Conservation (phyloP, 2,329 filamentous ascomycete species). For the Claviceps pazoutovae region DNA sequence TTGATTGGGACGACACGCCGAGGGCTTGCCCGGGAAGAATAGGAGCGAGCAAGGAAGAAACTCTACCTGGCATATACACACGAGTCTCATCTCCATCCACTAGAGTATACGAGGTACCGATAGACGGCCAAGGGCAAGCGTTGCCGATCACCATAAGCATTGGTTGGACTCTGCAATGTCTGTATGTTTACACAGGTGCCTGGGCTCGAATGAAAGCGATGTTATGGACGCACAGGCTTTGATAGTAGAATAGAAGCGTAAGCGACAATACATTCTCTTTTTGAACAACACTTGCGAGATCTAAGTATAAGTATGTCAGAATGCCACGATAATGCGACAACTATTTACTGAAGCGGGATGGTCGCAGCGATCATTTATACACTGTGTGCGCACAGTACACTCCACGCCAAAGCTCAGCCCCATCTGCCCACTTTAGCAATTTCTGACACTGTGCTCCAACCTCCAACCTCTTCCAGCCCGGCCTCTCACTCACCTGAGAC, state of each 20-base stretch:
- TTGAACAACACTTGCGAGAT: neutral
- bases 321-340: neutral
- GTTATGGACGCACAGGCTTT: neutral
- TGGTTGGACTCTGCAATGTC: neutral
- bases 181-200: neutral
- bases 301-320: neutral
- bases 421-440: neutral
- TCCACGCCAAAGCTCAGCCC: neutral
- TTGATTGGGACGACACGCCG: neutral
- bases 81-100: neutral
- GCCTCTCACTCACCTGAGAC: neutral
- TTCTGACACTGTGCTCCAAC: neutral
- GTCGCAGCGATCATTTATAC: neutral
- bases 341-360: neutral
- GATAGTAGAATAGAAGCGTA: neutral
- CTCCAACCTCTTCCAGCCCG: neutral
- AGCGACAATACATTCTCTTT: neutral
- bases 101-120: neutral
- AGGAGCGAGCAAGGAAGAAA: neutral
- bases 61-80: neutral
- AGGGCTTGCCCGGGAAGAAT: neutral
- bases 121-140: neutral
- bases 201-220: neutral
- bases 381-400: neutral
- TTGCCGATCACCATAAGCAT: neutral